Percentiles rank a stretch among this genome's conserved stretches.
Conservation (phyloP, 2,329 filamentous ascomycete species). For the Coniella vitis region DNA sequence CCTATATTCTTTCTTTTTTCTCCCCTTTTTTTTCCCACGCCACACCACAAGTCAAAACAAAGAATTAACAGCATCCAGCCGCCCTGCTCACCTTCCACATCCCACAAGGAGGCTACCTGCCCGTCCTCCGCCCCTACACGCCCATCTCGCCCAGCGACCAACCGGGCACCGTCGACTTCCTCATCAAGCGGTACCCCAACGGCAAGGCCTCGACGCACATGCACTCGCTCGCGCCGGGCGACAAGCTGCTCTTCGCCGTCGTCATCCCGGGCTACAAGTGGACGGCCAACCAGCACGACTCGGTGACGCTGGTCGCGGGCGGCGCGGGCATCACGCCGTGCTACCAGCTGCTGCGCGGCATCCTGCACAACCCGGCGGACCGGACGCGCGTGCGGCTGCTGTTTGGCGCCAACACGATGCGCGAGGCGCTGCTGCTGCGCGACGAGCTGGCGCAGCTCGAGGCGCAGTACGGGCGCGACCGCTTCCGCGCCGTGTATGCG, state of each 20-base stretch:
- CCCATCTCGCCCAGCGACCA: slow-evolving; percentile 49
- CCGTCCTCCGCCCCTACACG: slow-evolving; percentile 60
- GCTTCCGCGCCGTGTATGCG: slow-evolving; percentile 50
- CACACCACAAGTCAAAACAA: background rate
- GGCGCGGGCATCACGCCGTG: slow-evolving; percentile 68
- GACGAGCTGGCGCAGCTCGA: slow-evolving; percentile 49
- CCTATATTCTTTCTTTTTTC: background rate
- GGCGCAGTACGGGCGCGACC: slow-evolving; percentile 37
- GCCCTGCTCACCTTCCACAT: slow-evolving; percentile 55
- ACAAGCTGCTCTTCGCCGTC: slow-evolving; percentile 50
- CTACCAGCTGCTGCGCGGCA: slow-evolving; percentile 56
- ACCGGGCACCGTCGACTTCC: slow-evolving; percentile 52
- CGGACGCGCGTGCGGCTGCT: slow-evolving; percentile 57
- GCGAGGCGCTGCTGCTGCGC: slow-evolving; percentile 53
- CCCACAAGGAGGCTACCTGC: slow-evolving; percentile 49
- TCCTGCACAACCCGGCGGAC: slow-evolving; percentile 55
- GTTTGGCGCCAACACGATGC: slow-evolving; percentile 58
- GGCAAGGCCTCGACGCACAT: slow-evolving; percentile 59
- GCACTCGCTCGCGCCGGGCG: slow-evolving; percentile 58
- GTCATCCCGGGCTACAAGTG: slow-evolving; percentile 49
- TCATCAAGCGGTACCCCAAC: slow-evolving; percentile 62
- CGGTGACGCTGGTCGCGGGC: slow-evolving; percentile 61
- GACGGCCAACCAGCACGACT: slow-evolving; percentile 40
- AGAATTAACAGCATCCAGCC: slow-evolving; percentile 23
- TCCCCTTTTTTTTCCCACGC: background rate